Conservation (phyloP, 2,329 filamentous ascomycete genomes). For the Paecilomyces variotii region DNA sequence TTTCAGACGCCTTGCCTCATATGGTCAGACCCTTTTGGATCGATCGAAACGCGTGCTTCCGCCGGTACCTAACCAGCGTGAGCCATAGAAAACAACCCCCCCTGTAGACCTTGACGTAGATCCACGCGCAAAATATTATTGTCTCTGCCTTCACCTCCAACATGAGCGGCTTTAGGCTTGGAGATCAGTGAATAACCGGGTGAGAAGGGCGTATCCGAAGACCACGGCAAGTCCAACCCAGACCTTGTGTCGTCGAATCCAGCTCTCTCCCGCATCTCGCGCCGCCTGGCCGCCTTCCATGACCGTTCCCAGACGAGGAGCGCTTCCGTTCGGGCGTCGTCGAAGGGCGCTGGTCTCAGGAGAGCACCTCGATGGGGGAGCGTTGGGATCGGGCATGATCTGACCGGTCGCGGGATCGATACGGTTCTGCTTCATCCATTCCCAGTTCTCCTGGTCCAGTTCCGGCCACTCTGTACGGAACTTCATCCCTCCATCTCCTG, state of each 20-base stretch:
- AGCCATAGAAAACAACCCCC: not conserved
- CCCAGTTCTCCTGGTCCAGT: conserved; percentile 79
- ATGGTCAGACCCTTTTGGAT: not conserved
- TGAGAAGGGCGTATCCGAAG: conserved; percentile 76
- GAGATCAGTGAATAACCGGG: conserved; percentile 59
- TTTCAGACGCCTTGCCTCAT: conserved; percentile 1
- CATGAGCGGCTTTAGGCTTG: conserved; percentile 17
- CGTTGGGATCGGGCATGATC: conserved; percentile 46
- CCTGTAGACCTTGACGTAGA: not conserved
- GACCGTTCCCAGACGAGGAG: conserved; percentile 50
- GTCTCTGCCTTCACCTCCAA: not conserved
- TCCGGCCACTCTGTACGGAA: conserved; percentile 88
- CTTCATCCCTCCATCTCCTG: conserved; percentile 84
- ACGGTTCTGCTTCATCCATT: conserved; percentile 77
- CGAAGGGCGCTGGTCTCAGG: conserved; percentile 56
- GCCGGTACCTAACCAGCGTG: not conserved
- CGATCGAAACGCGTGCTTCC: not conserved
- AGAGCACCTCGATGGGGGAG: conserved; percentile 50
- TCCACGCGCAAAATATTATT: not conserved
- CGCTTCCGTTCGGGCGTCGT: conserved; percentile 53
- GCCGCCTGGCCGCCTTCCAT: conserved; percentile 73
- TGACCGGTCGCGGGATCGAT: conserved; percentile 72
- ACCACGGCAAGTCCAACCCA: conserved; percentile 61
- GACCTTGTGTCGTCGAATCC: conserved; percentile 73
- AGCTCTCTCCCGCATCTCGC: conserved; percentile 70